Base-by-base conservation (phyloP, 225 moss, liverwort and hornwort species). In the Marchantia polymorpha region DNA sequence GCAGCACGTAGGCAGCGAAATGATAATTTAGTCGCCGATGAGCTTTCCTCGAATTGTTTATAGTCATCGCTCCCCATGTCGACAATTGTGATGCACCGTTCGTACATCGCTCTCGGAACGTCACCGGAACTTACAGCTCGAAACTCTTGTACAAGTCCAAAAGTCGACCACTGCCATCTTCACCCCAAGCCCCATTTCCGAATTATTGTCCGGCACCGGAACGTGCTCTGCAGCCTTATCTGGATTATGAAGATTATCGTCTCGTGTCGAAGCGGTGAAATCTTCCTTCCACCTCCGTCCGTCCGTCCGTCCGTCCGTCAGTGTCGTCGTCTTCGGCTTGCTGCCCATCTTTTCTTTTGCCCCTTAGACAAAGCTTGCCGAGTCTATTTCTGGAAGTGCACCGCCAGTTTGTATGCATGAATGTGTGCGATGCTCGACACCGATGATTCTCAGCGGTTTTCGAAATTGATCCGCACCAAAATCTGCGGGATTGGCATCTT, bases 191-290 rank as follows among this genome's bases (percentile, higher is more conserved):
- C 15, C 25, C 7, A 63, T 22, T 25, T 4, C n/a, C 63, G 25
- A 23, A 7, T 63, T 63, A n/a, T 11, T 63, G 7, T 22, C 63
- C n/a, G 12, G 63, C 22, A 63, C 7, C 25, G 15, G 63, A 23
- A 63, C 63, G 63, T 19, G 63, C n/a, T 63, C n/a, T 63, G 63
- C 63, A 63, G 63, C 63, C 63, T 63, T 63, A 63, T 63, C 63
- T 63, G n/a, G 63, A 22, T 0, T 63, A 63, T 25, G 63, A 23
- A 63, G 63, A 63, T 25, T 63, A 63, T n/a, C 25, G n/a, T n/a
- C 25, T 7, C 11, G 63, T 1, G n/a, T 23, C 15, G n/a, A 13
- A 25, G 25, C 63, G 11, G 25, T 8, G 63, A 63, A 5, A 63
- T 63, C n/a, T 63, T 4, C 16, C 63, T 63, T 63, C 7, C 25